A percentile compares a stretch with the other conserved stretches of the same genome.
Conservation (phyloP, 176 grass and related monocot species). For the Themeda triandra region DNA sequence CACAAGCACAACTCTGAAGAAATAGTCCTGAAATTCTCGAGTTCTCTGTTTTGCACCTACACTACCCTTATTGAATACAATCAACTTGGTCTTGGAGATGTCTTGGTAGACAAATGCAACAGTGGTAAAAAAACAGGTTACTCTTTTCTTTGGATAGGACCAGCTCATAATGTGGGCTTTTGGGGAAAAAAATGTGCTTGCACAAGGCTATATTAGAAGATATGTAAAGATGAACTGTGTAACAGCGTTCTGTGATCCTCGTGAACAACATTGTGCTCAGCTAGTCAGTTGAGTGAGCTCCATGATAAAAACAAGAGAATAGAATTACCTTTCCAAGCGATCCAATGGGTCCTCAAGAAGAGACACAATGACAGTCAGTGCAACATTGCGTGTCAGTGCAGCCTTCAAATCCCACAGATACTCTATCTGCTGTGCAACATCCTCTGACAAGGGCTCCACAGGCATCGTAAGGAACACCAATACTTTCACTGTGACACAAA, state of each 20-base stretch:
- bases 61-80: not conserved
- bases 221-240: not conserved
- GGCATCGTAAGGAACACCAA: constrained; percentile 97
- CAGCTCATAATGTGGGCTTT: not conserved
- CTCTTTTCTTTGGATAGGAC: too few relatives aligned
- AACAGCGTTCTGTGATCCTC: not conserved
- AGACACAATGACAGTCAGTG: constrained; percentile 74
- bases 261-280: not conserved
- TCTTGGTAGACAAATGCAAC: not conserved
- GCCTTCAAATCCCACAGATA: constrained; percentile 95
- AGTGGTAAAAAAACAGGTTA: not conserved
- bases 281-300: not conserved
- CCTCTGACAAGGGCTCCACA: constrained; percentile 66
- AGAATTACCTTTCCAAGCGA: constrained; percentile 72
- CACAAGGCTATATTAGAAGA: not conserved
- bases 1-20: not conserved
- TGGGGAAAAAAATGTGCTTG: not conserved
- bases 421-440: constrained; percentile 81
- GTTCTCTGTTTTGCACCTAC: not conserved
- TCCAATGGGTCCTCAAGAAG: constrained; percentile 91
- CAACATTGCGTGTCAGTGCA: constrained; percentile 53
- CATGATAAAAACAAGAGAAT: constrained; percentile 7
- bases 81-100: not conserved
- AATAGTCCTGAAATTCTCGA: not conserved
- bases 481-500: constrained; percentile 67